A percentile compares a stretch with the other conserved stretches of the same genome.
Evolutionary conservation across 2,329 filamentous ascomycete genomes (phyloP).

Genomic region (Epichloe baconii): DNA sequence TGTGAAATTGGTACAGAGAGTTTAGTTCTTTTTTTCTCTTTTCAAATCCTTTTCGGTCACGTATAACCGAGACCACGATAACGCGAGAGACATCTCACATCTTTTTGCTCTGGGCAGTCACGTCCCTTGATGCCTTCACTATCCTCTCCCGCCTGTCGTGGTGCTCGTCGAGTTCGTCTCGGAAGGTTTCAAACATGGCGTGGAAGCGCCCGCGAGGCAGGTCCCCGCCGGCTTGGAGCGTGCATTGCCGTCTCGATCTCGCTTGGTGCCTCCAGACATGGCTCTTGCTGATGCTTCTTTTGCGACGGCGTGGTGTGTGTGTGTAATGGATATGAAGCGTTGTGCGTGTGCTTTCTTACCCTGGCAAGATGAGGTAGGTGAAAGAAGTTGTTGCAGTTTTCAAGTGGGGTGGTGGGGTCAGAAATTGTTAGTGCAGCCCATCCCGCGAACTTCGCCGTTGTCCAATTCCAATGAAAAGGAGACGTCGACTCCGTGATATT

Average conservation of each 20-base stretch:
- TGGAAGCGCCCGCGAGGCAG: conserved; percentile 35
- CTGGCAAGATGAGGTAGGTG: not conserved
- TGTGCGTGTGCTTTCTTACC: not conserved
- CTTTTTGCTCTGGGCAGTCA: conserved; percentile 92
- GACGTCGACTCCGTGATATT: too few relatives aligned
- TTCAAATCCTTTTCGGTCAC: not conserved
- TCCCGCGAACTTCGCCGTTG: not conserved
- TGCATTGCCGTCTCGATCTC: conserved; percentile 38
- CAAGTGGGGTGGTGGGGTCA: too few relatives aligned
- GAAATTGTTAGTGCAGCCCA: not conserved
- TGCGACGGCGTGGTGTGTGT: not conserved
- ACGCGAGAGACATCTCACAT: conserved; percentile 45
- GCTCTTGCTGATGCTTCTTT: not conserved
- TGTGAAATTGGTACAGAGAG: conserved; percentile 5
- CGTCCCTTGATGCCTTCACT: conserved; percentile 82
- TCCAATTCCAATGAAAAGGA: too few relatives aligned
- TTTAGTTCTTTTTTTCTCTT: too few relatives aligned
- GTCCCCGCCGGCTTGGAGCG: conserved; percentile 25
- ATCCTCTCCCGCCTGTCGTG: conserved; percentile 84
- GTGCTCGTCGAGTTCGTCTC: conserved; percentile 82
- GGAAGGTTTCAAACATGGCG: conserved; percentile 74
- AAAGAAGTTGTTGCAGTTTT: not conserved
- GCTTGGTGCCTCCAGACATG: conserved; percentile 35
- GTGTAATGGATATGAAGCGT: not conserved
- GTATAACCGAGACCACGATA: not conserved